Percentiles rank a stretch among this genome's conserved stretches.
Evolutionary conservation across 1,284 basidiomycete genomes (phyloP).

Genomic region (Caloboletus firmus): DNA sequence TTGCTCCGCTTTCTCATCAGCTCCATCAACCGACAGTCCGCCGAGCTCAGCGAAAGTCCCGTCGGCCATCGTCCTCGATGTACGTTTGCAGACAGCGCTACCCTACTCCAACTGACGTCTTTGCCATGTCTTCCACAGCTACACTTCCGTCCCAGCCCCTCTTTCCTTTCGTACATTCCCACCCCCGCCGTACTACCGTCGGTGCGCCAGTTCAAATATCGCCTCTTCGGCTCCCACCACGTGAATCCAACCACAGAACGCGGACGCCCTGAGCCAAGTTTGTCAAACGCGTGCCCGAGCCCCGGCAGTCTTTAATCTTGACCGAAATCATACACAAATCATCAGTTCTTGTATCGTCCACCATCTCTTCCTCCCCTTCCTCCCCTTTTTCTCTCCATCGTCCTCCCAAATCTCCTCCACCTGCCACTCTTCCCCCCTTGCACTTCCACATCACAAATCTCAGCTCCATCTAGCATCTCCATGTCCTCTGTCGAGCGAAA

Average conservation of each 20-base stretch:
- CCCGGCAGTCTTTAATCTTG: conserved; percentile 34
- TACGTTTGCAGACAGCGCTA: conserved; percentile 26
- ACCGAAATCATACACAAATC: conserved; percentile 35
- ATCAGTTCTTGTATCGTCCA: conserved; percentile 24
- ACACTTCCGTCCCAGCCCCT: conserved; percentile 14
- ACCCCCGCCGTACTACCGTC: conserved; percentile 17
- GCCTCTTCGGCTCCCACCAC: conserved; percentile 36
- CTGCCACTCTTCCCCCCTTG: not conserved
- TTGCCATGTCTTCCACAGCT: conserved; percentile 22
- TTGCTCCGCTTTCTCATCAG: conserved; percentile 22
- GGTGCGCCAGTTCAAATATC: conserved; percentile 20
- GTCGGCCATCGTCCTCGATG: conserved; percentile 18
- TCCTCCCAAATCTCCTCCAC: conserved; percentile 1
- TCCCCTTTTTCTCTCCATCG: conserved; percentile 7
- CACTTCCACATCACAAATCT: conserved; percentile 6
- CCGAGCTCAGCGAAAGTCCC: conserved; percentile 37
- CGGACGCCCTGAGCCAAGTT: conserved; percentile 37
- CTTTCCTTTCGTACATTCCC: not conserved
- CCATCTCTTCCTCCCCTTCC: conserved; percentile 10
- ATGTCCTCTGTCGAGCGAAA: conserved; percentile 38
- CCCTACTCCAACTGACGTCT: conserved; percentile 28
- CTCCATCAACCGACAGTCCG: conserved; percentile 35
- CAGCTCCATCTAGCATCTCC: conserved; percentile 15
- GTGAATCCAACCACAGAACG: conserved; percentile 34
- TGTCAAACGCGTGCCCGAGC: conserved; percentile 38